Conservation (phyloP, 1,284 basidiomycete genomes). For the Rhodotorula sp. region DNA sequence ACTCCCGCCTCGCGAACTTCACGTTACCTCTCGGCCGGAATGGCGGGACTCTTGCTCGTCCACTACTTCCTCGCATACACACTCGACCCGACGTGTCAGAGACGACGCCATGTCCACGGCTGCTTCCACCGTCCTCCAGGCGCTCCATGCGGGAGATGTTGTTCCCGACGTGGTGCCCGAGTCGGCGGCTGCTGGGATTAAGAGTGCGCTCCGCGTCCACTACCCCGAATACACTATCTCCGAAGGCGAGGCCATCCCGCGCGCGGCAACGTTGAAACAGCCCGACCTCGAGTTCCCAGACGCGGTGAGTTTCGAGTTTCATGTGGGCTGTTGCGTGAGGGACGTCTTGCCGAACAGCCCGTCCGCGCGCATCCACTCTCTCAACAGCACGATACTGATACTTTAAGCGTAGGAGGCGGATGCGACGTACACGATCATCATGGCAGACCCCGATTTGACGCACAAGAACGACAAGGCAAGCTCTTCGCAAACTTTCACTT, state of each 20-base stretch:
- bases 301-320: conserved; percentile 16
- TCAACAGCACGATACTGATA: neutral
- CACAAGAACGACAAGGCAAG: conserved; percentile 20
- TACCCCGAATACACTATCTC: conserved; percentile 15
- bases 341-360: neutral
- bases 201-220: conserved; percentile 9
- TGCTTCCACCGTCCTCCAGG: neutral
- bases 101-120: conserved; percentile 6
- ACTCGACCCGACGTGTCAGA: neutral
- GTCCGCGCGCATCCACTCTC: neutral
- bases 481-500: too few species aligned
- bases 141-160: conserved; percentile 17
- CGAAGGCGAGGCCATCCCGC: conserved; percentile 7
- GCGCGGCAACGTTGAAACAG: conserved; percentile 5
- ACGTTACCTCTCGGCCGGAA: too few species aligned
- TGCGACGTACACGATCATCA: conserved; percentile 24
- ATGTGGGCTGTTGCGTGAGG: too few species aligned
- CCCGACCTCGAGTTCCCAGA: conserved; percentile 25
- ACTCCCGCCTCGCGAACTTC: too few species aligned
- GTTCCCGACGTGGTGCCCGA: conserved; percentile 18
- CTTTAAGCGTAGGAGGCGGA: neutral
- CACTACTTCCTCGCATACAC: neutral
- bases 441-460: conserved; percentile 19
- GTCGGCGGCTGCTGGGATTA: neutral
- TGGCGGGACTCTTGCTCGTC: too few species aligned